These are phyloP conservation scores for Biscogniauxia sp. DNA, from an alignment of 2,329 filamentous ascomycete genomes.

Conservation along the genomic window DNA sequence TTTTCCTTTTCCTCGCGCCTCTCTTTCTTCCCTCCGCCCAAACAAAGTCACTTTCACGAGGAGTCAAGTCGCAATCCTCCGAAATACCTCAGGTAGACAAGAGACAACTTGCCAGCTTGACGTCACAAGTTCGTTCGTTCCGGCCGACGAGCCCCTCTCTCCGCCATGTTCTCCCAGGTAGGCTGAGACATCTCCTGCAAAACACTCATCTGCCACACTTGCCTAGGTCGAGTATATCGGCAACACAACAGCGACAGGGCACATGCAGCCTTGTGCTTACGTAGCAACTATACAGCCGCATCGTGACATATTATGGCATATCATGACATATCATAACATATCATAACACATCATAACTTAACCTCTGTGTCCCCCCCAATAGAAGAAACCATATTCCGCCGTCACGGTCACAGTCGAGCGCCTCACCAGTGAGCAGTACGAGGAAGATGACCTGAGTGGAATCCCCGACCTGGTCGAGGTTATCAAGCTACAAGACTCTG, in stretches of 20 bases:
- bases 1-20: no score
- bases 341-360: background rate
- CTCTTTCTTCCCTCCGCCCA: no score
- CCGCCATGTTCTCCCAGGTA: constrained; percentile 18
- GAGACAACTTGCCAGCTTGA: background rate
- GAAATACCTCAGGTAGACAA: no score
- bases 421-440: constrained; percentile 83
- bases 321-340: background rate
- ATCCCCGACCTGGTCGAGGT: constrained; percentile 94
- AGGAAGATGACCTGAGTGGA: constrained; percentile 87
- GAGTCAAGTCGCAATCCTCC: no score
- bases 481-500: constrained; percentile 82
- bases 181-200: background rate
- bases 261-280: no score
- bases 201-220: background rate
- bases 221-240: no score
- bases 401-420: constrained; percentile 91
- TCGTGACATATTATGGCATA: no score
- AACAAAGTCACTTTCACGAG: no score
- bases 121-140: background rate
- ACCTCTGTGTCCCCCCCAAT: constrained; percentile 7
- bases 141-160: background rate
- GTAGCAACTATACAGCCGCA: no score
- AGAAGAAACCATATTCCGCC: constrained; percentile 88
- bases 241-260: constrained; percentile 3